Base-by-base conservation (phyloP, 345 rosid genomes). In the Arabis alpina region DNA sequence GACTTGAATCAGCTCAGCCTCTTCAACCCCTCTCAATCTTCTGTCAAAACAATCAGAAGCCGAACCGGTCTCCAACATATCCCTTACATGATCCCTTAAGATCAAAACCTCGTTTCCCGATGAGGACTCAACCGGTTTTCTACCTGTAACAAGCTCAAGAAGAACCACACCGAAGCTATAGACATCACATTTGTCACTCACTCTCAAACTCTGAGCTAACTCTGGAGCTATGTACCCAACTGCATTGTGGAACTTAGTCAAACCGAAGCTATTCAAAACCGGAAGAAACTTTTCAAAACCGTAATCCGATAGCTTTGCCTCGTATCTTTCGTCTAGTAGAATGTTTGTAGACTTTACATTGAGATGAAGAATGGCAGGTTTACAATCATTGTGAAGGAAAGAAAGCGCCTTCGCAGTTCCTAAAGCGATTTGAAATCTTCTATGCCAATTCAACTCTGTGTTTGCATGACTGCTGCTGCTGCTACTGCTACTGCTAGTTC, bases 201-300 rank as follows among this genome's bases (percentile, higher is more conserved):
- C 65, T 81, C 85, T 82, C 64, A 88, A 75, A 57, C 95, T 82
- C 75, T 63, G 79, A 70, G 95, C 88, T 81, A 94, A 66, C 80
- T 94, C 99, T 1, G 99, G 99, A 8, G 99, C 98, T 12, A 94
- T 92, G 79, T 87, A 94, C 24, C 99, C 99, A 42, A 89, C 93
- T n/a, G 96, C 89, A 74, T 82, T 89, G 69, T 91, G 97, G 70
- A 82, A 87, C 59, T 82, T 89, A 42, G 91, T 87, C 58, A 82
- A 68, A 12, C 96, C 86, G 3, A 83, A 71, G 60, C 87, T 85
- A 75, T 94, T 93, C 59, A 88, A 71, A 58, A 94, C 79, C 12
- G 99, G 96, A 14, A 94, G 96, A 68, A 94, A 79, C 73, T 84
- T 91, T 54, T 74, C 93, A 37, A 94, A 53, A 13, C 98, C 99